Evolutionary conservation across 805 yeast species (phyloP), one percentile per base, ranked within the genome.

Genomic region (Yarrowia sp.): DNA sequence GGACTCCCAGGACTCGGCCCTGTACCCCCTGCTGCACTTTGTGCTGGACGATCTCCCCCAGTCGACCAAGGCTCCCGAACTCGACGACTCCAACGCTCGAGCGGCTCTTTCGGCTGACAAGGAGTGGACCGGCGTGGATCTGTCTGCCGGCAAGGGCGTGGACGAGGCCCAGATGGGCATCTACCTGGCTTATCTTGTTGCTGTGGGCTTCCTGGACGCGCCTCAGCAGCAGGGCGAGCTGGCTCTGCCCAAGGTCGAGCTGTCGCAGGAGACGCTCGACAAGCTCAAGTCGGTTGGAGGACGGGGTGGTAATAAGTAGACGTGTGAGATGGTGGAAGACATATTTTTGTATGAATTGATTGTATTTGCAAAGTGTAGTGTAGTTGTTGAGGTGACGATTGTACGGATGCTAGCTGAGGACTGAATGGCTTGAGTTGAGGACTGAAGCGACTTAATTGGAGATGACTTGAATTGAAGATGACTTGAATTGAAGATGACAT

Each of bases 21-120:
- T 94, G 65, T 94, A 84, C 77, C 99, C 99, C 63, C 79, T 94
- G 68, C 78, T 94, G 68, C 98, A 94, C 76, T 90, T 94, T 78
- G 98, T 92, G 13, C 80, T 96, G 67, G 99, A 91, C 70, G 86
- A 92, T 71, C 81, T 94, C 70, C 97, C 97, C 6, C 87, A 86
- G 65, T 86, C 85, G 72, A 88, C 98, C 31, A 88, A 85, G 74
- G 98, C 99, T 10, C 98, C 99, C 2, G 97, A 93, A 74, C 80
- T 94, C 66, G 97, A 92, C 70, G 99, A 96, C 68, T 60, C 79
- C 4, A 92, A 94, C 72, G 89, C 98, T 1, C 81, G 79, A n/a
- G 72, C 72, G n/a, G 81, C 92, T 0, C 81, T 94, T 71, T 76
- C 75, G 63, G 77, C 73, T 24, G 97, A 90, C 71, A 74, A 77